A percentile compares a stretch with the other conserved stretches of the same genome.
Evolutionary conservation across 352 stramenopile genomes (phyloP).

Genomic region (Globisporangium echinulatum): DNA sequence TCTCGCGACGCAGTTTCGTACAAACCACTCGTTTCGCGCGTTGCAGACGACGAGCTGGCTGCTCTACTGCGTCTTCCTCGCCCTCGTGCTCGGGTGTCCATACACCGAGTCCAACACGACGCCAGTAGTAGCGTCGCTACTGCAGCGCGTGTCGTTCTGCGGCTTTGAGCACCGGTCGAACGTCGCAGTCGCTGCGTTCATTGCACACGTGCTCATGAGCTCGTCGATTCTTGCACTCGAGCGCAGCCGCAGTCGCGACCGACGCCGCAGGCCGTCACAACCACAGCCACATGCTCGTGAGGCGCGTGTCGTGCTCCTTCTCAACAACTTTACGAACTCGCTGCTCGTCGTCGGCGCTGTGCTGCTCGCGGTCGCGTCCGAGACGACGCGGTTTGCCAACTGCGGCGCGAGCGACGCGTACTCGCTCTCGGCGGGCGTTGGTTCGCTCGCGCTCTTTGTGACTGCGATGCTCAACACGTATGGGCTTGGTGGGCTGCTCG

Average conservation of each 20-base stretch:
- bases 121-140: not conserved
- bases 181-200: constrained; percentile 55
- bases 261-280: not conserved
- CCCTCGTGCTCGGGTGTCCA: constrained; percentile 30
- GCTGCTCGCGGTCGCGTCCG: constrained; percentile 49
- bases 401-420: constrained; percentile 26
- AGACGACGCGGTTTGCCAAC: constrained; percentile 35
- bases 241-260: constrained; percentile 24
- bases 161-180: constrained; percentile 38
- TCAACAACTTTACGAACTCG: constrained; percentile 88
- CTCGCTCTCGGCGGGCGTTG: constrained; percentile 46
- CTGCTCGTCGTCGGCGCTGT: constrained; percentile 63
- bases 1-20: constrained; percentile 20
- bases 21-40: constrained; percentile 57
- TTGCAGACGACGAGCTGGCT: constrained; percentile 61
- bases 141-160: constrained; percentile 24
- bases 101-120: not conserved
- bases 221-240: constrained; percentile 71
- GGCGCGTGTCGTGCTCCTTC: constrained; percentile 54
- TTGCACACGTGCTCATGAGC: constrained; percentile 70
- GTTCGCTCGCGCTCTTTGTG: constrained; percentile 63
- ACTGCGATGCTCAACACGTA: constrained; percentile 82
- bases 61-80: constrained; percentile 50
- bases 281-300: constrained; percentile 15
- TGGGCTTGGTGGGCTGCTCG: constrained; percentile 63